Base-by-base conservation (phyloP, 805 yeast species). In the Spathaspora gorwiae region DNA sequence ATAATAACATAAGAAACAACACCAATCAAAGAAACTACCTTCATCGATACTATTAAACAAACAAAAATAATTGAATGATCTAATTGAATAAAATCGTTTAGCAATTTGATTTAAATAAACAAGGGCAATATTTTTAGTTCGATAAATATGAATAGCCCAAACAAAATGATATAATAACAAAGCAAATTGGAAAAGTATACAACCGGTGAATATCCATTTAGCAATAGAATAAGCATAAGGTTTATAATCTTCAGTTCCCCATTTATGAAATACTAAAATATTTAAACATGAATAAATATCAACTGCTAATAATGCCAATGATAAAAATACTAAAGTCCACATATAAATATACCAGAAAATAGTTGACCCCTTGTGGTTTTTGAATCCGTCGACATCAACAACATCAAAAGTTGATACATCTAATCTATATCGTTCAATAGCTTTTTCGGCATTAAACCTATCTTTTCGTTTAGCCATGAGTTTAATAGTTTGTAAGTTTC, bases 211-310 rank as follows among this genome's bases (percentile, higher is more conserved):
- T n/a, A 85, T 65, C 92, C 92, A 85, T 57, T 69, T 70, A 46
- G 76, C 76, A 68, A 79, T 47, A 72, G 76, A 46, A 75, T 79
- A 58, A 55, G 76, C 72, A 53, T 70, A 72, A 3, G 73, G 72
- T 47, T 66, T 54, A 47, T 65, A 66, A 43, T 76, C 74, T 37
- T 71, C 63, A 5, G 80, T 72, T 3, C 83, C 73, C 92, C 92
- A 84, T 39, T 78, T 70, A 56, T 84, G 78, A 60, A 83, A 81
- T 1, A 85, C 94, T 53, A 88, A 68, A 36, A 89, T 75, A 53
- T 78, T 81, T 46, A 89, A 65, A 61, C 92, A 80, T 0, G 96
- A 87, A 66, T 87, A 89, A 24, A 88, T 72, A 67, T 89, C 97
- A 1, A 86, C 76, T 1, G 72, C 85, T 40, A 80, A 59, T 43